A percentile compares a stretch with the other conserved stretches of the same genome.
Evolutionary conservation across 2,329 filamentous ascomycete genomes (phyloP).

Genomic region (Volutella citrinella): DNA sequence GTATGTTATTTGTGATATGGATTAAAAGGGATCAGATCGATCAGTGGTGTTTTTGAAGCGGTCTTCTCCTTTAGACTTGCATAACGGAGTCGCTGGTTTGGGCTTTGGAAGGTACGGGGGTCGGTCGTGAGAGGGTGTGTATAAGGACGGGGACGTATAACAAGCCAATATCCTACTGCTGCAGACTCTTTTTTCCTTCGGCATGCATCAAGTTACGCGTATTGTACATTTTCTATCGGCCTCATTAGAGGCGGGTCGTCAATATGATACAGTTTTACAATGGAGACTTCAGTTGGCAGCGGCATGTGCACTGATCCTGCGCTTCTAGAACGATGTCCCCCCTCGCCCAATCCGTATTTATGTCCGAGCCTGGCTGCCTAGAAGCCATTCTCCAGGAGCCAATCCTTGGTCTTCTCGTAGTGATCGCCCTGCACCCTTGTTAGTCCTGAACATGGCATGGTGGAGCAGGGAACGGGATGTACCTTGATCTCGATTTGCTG

Average conservation of each 20-base stretch:
- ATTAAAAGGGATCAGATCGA: slow-evolving; percentile 19
- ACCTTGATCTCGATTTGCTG: slow-evolving; percentile 75
- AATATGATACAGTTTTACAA: slow-evolving; percentile 28
- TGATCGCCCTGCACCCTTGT: slow-evolving; percentile 30
- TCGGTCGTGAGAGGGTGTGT: slow-evolving; percentile 20
- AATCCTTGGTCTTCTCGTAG: slow-evolving; percentile 27
- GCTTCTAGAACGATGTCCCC: background rate
- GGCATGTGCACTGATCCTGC: background rate
- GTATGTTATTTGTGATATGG: slow-evolving; percentile 28
- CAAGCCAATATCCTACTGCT: slow-evolving; percentile 24
- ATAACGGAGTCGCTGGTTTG: slow-evolving; percentile 28
- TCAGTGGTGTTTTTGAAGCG: no score
- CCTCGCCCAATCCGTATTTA: no score
- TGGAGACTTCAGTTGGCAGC: no score
- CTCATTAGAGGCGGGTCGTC: slow-evolving; percentile 15
- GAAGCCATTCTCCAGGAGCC: slow-evolving; percentile 34
- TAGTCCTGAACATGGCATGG: background rate
- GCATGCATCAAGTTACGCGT: slow-evolving; percentile 25
- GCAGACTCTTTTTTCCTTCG: slow-evolving; percentile 19
- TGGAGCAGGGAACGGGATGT: slow-evolving; percentile 17
- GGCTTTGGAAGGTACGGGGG: slow-evolving; percentile 20
- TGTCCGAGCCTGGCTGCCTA: slow-evolving; percentile 20
- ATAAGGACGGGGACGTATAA: slow-evolving; percentile 22
- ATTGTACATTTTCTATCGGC: slow-evolving; percentile 26
- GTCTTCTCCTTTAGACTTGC: slow-evolving; percentile 27